Conservation (phyloP, 371 early-diverging fungal species). For the Nematocida sp. region DNA sequence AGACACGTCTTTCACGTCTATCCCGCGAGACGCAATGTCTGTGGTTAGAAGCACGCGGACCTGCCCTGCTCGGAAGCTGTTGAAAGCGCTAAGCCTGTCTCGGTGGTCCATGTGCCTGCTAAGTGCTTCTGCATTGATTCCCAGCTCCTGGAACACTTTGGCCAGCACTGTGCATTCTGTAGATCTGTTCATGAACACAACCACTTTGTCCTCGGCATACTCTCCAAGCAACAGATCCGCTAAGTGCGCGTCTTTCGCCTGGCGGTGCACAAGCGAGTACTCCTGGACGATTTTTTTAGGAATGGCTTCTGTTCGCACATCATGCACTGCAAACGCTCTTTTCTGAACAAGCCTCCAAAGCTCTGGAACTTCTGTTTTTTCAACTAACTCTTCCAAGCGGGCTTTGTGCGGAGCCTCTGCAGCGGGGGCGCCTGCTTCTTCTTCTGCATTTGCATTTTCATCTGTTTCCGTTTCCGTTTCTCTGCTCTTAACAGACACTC, state of each 20-base stretch:
- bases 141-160: slow-evolving; percentile 39
- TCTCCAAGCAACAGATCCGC: slow-evolving; percentile 14
- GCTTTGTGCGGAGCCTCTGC: background rate
- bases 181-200: slow-evolving; percentile 48
- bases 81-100: slow-evolving; percentile 9
- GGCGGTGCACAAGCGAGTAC: slow-evolving; percentile 31
- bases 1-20: slow-evolving; percentile 87
- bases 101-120: slow-evolving; percentile 28
- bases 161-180: slow-evolving; percentile 33
- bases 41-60: slow-evolving; percentile 78
- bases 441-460: background rate
- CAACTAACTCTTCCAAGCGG: background rate
- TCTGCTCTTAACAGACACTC: background rate
- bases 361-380: slow-evolving; percentile 7
- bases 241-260: slow-evolving; percentile 44
- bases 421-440: background rate
- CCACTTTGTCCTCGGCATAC: slow-evolving; percentile 23
- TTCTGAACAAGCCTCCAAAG: slow-evolving; percentile 15
- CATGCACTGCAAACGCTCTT: background rate
- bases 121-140: slow-evolving; percentile 41
- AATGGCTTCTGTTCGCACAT: background rate
- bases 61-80: slow-evolving; percentile 5
- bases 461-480: background rate
- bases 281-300: slow-evolving; percentile 32
- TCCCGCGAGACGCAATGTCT: slow-evolving; percentile 85